Conservation (phyloP, 805 yeast species). For the Hanseniaspora mollemarum region DNA sequence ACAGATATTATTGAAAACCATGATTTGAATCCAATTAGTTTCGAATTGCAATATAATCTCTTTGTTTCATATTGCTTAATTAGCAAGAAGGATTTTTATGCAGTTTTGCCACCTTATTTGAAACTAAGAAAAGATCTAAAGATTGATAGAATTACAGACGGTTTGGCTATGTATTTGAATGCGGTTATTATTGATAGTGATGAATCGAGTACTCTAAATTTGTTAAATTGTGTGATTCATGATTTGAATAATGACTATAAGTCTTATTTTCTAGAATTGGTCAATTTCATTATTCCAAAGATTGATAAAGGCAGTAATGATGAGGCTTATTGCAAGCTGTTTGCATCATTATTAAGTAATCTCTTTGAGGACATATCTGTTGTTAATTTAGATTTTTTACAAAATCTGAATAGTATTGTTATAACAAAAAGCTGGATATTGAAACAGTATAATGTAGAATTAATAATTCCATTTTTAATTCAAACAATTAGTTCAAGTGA, state of each 20-base stretch:
- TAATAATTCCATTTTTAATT: constrained; percentile 35
- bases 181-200: neutral
- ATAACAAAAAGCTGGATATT: constrained; percentile 44
- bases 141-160: neutral
- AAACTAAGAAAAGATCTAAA: neutral
- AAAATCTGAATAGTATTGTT: neutral
- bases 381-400: constrained; percentile 3
- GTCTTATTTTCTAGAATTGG: neutral
- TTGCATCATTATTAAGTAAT: constrained; percentile 4
- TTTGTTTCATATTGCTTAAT: constrained; percentile 4
- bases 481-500: constrained; percentile 20
- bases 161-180: neutral
- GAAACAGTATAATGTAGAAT: constrained; percentile 56
- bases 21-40: neutral
- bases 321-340: neutral
- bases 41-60: neutral
- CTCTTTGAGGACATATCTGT: neutral
- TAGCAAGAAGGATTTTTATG: neutral
- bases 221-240: neutral
- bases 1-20: neutral
- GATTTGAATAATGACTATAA: neutral
- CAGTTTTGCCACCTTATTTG: constrained; percentile 1
- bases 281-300: neutral
- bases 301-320: constrained; percentile 1
- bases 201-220: neutral